Percentiles rank a stretch among this genome's conserved stretches.
phyloP scores from a whole-genome alignment of 1,284 basidiomycete species.

The Sphagnurus paluster region DNA sequence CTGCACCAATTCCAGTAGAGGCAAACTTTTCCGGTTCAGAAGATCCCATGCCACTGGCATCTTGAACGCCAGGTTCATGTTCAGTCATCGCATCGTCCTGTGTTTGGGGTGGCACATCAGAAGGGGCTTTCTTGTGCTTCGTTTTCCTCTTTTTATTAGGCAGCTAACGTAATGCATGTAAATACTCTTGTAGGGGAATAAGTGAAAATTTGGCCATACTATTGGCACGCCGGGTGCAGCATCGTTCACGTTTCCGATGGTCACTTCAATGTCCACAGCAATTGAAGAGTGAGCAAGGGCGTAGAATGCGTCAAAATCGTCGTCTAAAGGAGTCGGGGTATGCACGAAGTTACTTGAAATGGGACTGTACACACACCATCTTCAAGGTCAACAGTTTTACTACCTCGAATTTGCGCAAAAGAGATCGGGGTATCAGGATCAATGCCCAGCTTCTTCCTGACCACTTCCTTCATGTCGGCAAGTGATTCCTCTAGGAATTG shows the following conservation, averaged over 20 bases:
- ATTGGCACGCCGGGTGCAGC: not conserved
- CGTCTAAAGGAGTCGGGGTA: constrained; percentile 47
- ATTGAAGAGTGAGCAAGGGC: constrained; percentile 38
- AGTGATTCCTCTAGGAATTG: constrained; percentile 54
- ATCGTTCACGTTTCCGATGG: constrained; percentile 4
- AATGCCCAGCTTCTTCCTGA: constrained; percentile 61
- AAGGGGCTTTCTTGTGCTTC: constrained; percentile 5
- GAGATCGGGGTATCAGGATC: constrained; percentile 37
- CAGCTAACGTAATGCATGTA: constrained; percentile 7
- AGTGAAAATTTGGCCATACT: constrained; percentile 1
- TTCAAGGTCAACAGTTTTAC: constrained; percentile 60
- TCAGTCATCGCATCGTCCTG: not conserved
- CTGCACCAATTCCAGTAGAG: not conserved
- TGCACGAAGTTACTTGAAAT: not conserved
- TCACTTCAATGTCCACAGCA: constrained; percentile 26
- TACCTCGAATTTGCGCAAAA: constrained; percentile 59
- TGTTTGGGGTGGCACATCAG: not conserved
- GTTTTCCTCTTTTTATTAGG: constrained; percentile 12
- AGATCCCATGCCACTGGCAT: not conserved
- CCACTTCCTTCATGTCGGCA: constrained; percentile 51
- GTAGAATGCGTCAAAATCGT: constrained; percentile 74
- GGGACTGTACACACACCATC: constrained; percentile 51
- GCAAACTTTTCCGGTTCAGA: not conserved
- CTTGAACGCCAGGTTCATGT: not conserved
- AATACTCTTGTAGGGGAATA: not conserved